Conservation (phyloP, 176 grass and related monocot species). For the Ensete glaucum region DNA sequence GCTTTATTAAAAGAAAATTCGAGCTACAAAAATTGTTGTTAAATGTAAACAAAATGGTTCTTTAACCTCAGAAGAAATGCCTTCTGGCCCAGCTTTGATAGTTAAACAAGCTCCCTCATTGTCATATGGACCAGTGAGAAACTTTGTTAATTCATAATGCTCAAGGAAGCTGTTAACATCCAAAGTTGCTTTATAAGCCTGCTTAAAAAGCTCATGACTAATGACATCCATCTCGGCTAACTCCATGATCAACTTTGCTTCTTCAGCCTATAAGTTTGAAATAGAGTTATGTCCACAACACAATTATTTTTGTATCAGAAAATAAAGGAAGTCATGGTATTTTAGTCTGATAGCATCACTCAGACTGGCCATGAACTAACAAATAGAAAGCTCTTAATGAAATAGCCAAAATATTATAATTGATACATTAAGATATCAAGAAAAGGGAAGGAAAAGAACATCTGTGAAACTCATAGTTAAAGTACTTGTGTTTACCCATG, state of each 20-base stretch:
- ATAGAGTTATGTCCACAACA: conserved; percentile 7
- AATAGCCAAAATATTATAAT: background rate
- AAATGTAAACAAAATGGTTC: background rate
- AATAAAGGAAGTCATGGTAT: background rate
- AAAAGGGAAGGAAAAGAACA: background rate
- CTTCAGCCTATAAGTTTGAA: conserved; percentile 55
- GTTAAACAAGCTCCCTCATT: conserved; percentile 81
- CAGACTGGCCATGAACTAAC: background rate
- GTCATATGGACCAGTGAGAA: conserved; percentile 73
- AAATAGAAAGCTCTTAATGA: background rate
- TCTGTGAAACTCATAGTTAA: background rate
- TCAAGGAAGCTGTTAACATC: conserved; percentile 70
- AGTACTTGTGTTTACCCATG: background rate
- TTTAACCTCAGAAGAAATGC: conserved; percentile 59
- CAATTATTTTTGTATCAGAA: background rate
- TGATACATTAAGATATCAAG: background rate
- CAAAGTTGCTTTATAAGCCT: conserved; percentile 65
- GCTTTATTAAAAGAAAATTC: background rate
- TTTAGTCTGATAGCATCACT: background rate
- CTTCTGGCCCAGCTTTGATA: conserved; percentile 56
- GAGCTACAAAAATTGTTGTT: background rate
- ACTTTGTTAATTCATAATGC: conserved; percentile 61
- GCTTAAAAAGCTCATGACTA: conserved; percentile 68
- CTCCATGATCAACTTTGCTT: conserved; percentile 79
- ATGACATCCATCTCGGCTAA: conserved; percentile 74